Evolutionary conservation across 2,329 filamentous ascomycete species (phyloP), one percentile per base, ranked within the genome.

Genomic region (Capronia coronata): DNA sequence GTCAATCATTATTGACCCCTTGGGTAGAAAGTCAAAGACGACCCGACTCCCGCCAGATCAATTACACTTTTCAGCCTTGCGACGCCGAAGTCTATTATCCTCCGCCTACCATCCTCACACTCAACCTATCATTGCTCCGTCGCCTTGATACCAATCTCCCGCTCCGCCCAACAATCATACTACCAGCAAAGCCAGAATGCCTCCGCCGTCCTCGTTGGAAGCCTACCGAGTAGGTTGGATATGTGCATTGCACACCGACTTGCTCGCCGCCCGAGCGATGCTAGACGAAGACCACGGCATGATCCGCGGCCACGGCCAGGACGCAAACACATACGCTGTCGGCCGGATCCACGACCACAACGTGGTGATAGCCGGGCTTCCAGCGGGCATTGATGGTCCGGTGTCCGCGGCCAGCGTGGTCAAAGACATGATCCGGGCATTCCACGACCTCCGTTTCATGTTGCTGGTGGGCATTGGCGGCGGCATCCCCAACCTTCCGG

Each of bases 301-400:
- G 38, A 41, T 41, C 38, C 38, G 38, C 9, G 21, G 38, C 19
- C 38, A 41, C 19, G 38, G 38, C 7, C 38, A 23, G n/a, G 38
- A 41, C 21, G 14, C 38, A 3, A 41, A 41, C 38, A 41, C 38
- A 9, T 41, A 41, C 21, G 19, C 19, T 8, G 38, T 22, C 5
- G 38, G 38, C 9, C 38, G 38, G 11, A 41, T 41, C 9, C 38
- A 41, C 22, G 38, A 41, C 22, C 38, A 41, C 13, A 25, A 41
- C 21, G 38, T 41, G 19, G 22, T 41, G 19, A 41, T 41, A 23
- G 38, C 38, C 5, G 19, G 38, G 3, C n/a, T 41, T 3, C 38
- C 38, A 14, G 38, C 38, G 2, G 38, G 38, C 6, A 14, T 41
- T n/a, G 22, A 25, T n/a, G 22, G 38, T 3, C 13, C 22, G 9